phyloP scores from a whole-genome alignment of 306 rosid species.

The Trichosanthes truncata region DNA sequence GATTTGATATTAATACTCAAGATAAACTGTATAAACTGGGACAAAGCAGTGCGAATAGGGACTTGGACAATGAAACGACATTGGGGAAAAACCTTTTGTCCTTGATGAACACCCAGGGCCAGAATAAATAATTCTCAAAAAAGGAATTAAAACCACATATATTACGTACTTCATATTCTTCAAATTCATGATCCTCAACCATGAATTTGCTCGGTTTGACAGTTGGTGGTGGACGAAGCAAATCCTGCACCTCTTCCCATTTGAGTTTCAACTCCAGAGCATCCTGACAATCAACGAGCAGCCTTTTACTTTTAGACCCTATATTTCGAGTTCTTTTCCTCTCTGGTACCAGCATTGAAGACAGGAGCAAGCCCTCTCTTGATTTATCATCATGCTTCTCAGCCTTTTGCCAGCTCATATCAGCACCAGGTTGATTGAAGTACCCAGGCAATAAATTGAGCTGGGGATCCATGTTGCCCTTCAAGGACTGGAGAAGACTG shows the following conservation, averaged over 20 bases:
- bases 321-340: slow-evolving; percentile 80
- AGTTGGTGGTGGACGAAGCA: slow-evolving; percentile 89
- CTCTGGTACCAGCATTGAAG: slow-evolving; percentile 57
- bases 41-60: background rate
- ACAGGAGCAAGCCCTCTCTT: slow-evolving; percentile 59
- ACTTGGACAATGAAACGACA: background rate
- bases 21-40: background rate
- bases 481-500: slow-evolving; percentile 90
- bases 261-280: slow-evolving; percentile 87
- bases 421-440: slow-evolving; percentile 60
- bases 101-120: background rate
- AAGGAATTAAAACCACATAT: background rate
- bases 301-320: slow-evolving; percentile 91
- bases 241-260: slow-evolving; percentile 97
- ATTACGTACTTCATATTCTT: slow-evolving; percentile 85
- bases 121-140: background rate
- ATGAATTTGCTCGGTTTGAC: slow-evolving; percentile 75
- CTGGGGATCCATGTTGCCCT: slow-evolving; percentile 71
- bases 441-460: slow-evolving; percentile 57
- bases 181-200: slow-evolving; percentile 85
- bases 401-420: slow-evolving; percentile 59
- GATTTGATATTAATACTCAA: background rate
- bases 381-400: slow-evolving; percentile 60
- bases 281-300: slow-evolving; percentile 92
- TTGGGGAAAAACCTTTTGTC: background rate